Percentiles rank a stretch among this genome's conserved stretches.
Evolutionary conservation across 2,329 filamentous ascomycete genomes (phyloP).

Genomic region (Neoscytalidium dimidiatum): DNA sequence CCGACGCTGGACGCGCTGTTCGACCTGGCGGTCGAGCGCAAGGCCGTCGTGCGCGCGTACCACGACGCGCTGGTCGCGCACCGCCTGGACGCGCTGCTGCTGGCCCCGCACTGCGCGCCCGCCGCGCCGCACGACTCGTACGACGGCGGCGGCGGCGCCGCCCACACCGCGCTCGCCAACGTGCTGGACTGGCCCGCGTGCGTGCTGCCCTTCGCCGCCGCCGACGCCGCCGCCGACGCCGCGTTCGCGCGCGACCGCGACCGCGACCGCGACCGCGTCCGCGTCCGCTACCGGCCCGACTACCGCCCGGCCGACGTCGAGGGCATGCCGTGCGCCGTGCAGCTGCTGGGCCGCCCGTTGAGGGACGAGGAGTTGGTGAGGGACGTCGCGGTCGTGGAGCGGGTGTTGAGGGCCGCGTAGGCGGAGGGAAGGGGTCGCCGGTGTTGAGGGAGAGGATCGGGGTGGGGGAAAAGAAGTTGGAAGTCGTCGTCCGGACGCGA

Average conservation of each 20-base stretch:
- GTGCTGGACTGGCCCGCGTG: slow-evolving; percentile 57
- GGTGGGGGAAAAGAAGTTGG: too few species aligned
- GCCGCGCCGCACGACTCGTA: slow-evolving; percentile 39
- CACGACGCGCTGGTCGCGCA: slow-evolving; percentile 45
- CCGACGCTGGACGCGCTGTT: slow-evolving; percentile 43
- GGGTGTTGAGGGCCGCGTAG: slow-evolving; percentile 17
- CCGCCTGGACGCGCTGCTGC: slow-evolving; percentile 54
- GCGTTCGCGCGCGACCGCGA: slow-evolving; percentile 32
- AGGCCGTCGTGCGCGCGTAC: slow-evolving; percentile 41
- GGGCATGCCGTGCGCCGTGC: slow-evolving; percentile 47
- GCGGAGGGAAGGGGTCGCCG: background rate
- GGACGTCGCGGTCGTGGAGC: slow-evolving; percentile 36
- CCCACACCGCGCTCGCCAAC: slow-evolving; percentile 57
- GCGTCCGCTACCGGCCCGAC: slow-evolving; percentile 36
- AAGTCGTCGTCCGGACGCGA: too few species aligned
- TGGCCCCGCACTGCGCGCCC: slow-evolving; percentile 51
- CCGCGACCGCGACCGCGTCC: slow-evolving; percentile 33
- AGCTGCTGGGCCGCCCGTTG: slow-evolving; percentile 49
- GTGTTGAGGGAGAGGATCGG: background rate
- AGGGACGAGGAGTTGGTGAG: slow-evolving; percentile 50
- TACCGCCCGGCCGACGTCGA: slow-evolving; percentile 29
- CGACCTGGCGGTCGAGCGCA: slow-evolving; percentile 43
- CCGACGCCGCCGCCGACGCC: slow-evolving; percentile 44
- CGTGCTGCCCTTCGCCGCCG: slow-evolving; percentile 49
- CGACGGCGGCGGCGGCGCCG: slow-evolving; percentile 35